Conservation (phyloP, 768 basidiomycete genomes). For the Amyloporia xantha region DNA sequence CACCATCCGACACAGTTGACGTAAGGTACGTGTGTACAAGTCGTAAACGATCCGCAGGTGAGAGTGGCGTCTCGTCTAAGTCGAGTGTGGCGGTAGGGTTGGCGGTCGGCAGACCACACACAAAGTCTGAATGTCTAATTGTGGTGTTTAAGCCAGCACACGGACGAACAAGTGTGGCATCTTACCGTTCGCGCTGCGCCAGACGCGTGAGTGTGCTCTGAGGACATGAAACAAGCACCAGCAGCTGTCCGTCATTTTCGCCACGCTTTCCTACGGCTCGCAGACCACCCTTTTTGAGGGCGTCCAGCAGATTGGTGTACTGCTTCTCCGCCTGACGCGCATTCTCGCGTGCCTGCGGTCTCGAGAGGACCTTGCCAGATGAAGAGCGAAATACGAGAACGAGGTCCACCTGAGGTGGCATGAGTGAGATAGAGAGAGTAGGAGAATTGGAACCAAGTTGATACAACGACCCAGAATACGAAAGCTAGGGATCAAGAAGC, state of each 20-base stretch:
- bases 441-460: too few relatives aligned
- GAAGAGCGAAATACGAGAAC: conserved; percentile 64
- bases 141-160: neutral
- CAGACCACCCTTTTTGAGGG: conserved; percentile 56
- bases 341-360: conserved; percentile 56
- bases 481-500: too few relatives aligned
- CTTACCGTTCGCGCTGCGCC: conserved; percentile 70
- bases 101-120: conserved; percentile 63
- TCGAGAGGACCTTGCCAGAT: conserved; percentile 43
- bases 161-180: neutral
- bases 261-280: conserved; percentile 71
- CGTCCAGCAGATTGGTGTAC: conserved; percentile 56
- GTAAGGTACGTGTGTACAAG: conserved; percentile 69
- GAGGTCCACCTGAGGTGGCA: conserved; percentile 61
- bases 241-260: conserved; percentile 66
- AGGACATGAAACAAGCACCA: conserved; percentile 73
- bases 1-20: conserved; percentile 66
- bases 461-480: too few relatives aligned
- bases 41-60: conserved; percentile 75
- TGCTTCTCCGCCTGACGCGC: conserved; percentile 61
- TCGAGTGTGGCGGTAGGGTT: conserved; percentile 36
- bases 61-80: conserved; percentile 40
- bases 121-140: conserved; percentile 67
- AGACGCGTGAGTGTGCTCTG: conserved; percentile 54
- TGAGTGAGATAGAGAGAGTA: too few relatives aligned